Percentiles rank a stretch among this genome's conserved stretches.
Evolutionary conservation across 208 protist species (phyloP).

Genomic region (Leishmania arabica): DNA sequence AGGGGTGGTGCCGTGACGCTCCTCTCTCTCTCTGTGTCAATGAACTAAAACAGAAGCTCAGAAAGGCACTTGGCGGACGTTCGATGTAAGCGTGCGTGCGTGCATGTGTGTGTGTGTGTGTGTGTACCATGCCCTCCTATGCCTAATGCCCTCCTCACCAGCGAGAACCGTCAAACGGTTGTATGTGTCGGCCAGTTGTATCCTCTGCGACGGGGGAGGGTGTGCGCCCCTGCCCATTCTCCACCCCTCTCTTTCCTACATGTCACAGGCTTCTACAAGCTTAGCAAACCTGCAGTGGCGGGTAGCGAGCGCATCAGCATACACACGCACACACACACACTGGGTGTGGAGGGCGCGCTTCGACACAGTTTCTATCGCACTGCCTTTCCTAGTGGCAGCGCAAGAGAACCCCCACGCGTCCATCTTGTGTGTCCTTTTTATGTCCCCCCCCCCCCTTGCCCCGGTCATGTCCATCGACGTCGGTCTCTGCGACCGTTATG

Average conservation of each 20-base stretch:
- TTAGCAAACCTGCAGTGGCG: neutral
- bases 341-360: neutral
- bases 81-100: neutral
- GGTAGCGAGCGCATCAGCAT: neutral
- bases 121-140: neutral
- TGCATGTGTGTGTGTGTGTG: neutral
- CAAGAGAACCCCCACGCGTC: neutral
- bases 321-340: neutral
- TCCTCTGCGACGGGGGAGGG: neutral
- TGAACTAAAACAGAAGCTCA: neutral
- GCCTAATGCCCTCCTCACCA: too few relatives aligned
- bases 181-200: neutral
- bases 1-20: neutral
- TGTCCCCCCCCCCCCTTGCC: neutral
- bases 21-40: neutral
- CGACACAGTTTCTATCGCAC: neutral
- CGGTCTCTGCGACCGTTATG: constrained; percentile 48
- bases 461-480: constrained; percentile 26
- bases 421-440: neutral
- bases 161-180: neutral
- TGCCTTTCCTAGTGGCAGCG: neutral
- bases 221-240: neutral
- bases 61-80: neutral
- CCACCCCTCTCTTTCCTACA: neutral
- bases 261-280: neutral